Conservation (phyloP, 2,329 filamentous ascomycete species). For the Fusarium cyanostomum region DNA sequence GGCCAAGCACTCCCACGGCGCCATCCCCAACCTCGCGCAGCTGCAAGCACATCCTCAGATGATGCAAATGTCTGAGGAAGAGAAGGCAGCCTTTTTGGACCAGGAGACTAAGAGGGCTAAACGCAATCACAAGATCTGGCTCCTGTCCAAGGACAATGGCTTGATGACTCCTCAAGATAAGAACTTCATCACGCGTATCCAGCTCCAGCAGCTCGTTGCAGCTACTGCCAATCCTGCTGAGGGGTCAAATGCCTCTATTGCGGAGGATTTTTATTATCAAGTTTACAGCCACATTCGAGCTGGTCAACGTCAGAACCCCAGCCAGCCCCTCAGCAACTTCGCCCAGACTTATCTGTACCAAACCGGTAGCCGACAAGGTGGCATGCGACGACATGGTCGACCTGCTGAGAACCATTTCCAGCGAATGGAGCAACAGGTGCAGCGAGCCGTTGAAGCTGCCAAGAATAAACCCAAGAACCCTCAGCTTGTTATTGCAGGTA, state of each 20-base stretch:
- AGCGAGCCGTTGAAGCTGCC: constrained; percentile 94
- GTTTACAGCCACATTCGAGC: constrained; percentile 95
- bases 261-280: constrained; percentile 98
- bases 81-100: constrained; percentile 83
- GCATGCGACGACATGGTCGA: constrained; percentile 77
- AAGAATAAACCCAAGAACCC: constrained; percentile 99
- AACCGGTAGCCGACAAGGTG: constrained; percentile 84
- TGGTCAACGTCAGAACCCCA: constrained; percentile 87
- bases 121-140: constrained; percentile 96
- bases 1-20: constrained; percentile 62
- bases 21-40: constrained; percentile 48
- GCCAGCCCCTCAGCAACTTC: constrained; percentile 93
- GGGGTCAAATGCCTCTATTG: constrained; percentile 80
- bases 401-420: constrained; percentile 97
- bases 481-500: constrained; percentile 94
- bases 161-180: constrained; percentile 99
- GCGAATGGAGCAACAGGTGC: constrained; percentile 98
- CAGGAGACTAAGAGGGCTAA: constrained; percentile 96
- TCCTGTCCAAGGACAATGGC: constrained; percentile 92
- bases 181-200: constrained; percentile 98
- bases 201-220: constrained; percentile 93
- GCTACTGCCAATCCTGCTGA: constrained; percentile 90
- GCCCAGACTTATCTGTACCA: constrained; percentile 98
- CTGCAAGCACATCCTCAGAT: constrained; percentile 55
- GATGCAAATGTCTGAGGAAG: constrained; percentile 81